A percentile compares a stretch with the other conserved stretches of the same genome.
These are phyloP conservation scores for Boletus pseudo-olivaceus DNA, from an alignment of 768 basidiomycete genomes.

Conservation along the genomic window DNA sequence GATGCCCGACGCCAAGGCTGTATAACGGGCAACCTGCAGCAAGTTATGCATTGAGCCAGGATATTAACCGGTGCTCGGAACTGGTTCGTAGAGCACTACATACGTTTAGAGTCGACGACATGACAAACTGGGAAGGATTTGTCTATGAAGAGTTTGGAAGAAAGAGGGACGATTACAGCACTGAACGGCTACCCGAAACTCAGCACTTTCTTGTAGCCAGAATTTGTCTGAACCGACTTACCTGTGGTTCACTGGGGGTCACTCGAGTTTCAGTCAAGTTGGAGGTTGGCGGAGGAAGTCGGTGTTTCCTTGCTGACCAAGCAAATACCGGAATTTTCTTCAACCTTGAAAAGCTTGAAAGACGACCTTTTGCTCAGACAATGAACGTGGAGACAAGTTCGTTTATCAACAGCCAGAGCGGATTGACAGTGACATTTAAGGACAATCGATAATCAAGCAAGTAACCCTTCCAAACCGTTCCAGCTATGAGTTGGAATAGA, in stretches of 20 bases:
- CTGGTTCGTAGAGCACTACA: slow-evolving; percentile 26
- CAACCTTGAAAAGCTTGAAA: background rate
- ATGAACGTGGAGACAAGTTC: background rate
- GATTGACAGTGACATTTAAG: background rate
- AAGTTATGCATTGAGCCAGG: background rate
- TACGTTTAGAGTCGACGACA: slow-evolving; percentile 80
- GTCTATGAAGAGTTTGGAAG: slow-evolving; percentile 6
- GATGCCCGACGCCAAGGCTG: slow-evolving; percentile 83
- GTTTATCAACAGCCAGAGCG: no score
- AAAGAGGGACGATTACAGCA: slow-evolving; percentile 15
- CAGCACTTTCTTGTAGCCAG: background rate
- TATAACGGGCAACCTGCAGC: slow-evolving; percentile 86
- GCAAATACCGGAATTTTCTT: background rate
- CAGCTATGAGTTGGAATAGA: background rate
- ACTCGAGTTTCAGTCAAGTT: slow-evolving; percentile 15
- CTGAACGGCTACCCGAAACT: slow-evolving; percentile 10
- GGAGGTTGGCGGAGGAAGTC: slow-evolving; percentile 26
- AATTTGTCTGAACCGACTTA: background rate
- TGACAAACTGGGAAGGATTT: slow-evolving; percentile 28
- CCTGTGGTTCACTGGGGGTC: slow-evolving; percentile 11
- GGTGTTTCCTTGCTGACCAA: slow-evolving; percentile 32
- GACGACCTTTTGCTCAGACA: background rate
- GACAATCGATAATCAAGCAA: background rate
- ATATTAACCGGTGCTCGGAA: background rate
- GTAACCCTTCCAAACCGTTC: no score